These are phyloP conservation scores for Angomonas deanei DNA, from an alignment of 208 protist genomes.

Conservation along the genomic window DNA sequence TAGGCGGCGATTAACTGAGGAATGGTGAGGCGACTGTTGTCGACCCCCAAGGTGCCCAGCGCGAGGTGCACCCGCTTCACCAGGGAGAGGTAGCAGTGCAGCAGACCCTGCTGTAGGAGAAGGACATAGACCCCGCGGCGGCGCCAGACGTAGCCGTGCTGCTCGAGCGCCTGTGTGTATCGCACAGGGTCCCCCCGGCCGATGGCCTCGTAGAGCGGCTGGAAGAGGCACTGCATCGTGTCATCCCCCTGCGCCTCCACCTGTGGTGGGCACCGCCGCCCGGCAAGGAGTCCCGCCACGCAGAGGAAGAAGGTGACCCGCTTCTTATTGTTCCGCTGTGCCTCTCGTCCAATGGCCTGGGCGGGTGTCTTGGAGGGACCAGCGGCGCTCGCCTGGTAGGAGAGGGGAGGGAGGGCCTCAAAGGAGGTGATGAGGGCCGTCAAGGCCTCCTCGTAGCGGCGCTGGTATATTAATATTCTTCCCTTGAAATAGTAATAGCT, in stretches of 20 bases:
- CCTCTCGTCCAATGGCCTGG: conserved; percentile 20
- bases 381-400: neutral
- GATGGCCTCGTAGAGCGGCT: conserved; percentile 35
- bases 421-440: conserved; percentile 47
- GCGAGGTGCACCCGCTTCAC: conserved; percentile 54
- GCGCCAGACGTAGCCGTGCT: conserved; percentile 33
- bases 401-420: conserved; percentile 54
- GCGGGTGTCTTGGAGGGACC: too few relatives aligned
- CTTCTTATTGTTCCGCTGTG: conserved; percentile 72
- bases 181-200: conserved; percentile 38
- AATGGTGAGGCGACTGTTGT: conserved; percentile 73
- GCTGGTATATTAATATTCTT: conserved; percentile 67
- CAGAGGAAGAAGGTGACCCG: conserved; percentile 71
- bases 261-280: conserved; percentile 35
- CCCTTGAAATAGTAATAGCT: conserved; percentile 80
- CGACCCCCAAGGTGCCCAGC: conserved; percentile 33
- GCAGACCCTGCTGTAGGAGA: conserved; percentile 42
- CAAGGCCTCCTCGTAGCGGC: conserved; percentile 43
- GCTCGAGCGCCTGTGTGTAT: conserved; percentile 45
- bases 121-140: conserved; percentile 71
- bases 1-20: conserved; percentile 47
- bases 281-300: conserved; percentile 52
- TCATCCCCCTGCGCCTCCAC: conserved; percentile 32
- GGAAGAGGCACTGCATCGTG: conserved; percentile 43
- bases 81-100: conserved; percentile 59